Base-by-base conservation (phyloP, 495 filamentous ascomycete species). In the Annulohypoxylon maeteangense region DNA sequence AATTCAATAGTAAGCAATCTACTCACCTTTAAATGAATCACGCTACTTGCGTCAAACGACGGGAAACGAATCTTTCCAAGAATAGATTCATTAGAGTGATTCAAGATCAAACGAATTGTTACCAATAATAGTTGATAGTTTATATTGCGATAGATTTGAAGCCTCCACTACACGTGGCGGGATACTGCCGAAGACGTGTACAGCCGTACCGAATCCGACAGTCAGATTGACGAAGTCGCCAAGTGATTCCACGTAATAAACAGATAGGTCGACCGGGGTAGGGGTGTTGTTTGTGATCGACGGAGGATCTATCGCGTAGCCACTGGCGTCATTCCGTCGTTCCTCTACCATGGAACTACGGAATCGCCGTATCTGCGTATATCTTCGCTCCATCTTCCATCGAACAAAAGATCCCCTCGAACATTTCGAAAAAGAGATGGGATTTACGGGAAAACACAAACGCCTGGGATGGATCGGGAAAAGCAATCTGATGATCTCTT, bases 291-390 rank as follows among this genome's bases (percentile, higher is more conserved):
- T 56, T 64, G 20, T 50, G 60, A 64, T 70, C 59, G 60, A 64
- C 45, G 60, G 44, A 34, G 67, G 60, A 70, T 70, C 67, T 70
- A 59, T 64, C 42, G 64, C 45, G 53, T 44, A 56, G 32, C 10
- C 48, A 56, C 20, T 68, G 57, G 66, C 31, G 57, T 67, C 45
- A 55, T 40, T 31, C 38, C 31, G 57, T 67, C 45, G 47, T 40
- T 31, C 38, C 40, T 50, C 50, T 45, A 16, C 11, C 45, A 47
- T 38, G 36, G 36, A 47, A 47, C 11, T 38, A 31, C 12, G 54
- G 62, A 20, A 36, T 27, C 32, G 36, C 38, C 16, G 16, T 55
- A 45, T 25, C 36, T 40, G n/a, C 36, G 14, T 14, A 40, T 40
- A 14, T 40, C 38, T 38, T 67, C 34, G 54, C 50, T n/a, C 27